These are phyloP conservation scores for Penicillium sp. DNA, from an alignment of 2,329 filamentous ascomycete species.

Conservation along the genomic window DNA sequence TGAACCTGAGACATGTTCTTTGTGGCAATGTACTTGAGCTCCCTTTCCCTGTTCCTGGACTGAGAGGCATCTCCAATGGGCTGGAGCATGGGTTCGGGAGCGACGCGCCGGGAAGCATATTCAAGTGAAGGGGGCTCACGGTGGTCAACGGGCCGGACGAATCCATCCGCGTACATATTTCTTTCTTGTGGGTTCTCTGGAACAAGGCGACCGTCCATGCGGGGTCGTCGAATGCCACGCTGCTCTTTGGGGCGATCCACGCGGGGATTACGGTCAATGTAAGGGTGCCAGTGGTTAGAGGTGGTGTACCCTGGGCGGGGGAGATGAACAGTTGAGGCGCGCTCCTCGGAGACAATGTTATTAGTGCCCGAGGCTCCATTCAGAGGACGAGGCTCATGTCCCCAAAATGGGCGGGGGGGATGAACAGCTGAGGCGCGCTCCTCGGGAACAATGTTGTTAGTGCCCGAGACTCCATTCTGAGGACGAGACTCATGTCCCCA, in stretches of 20 bases:
- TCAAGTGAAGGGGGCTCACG: constrained; percentile 25
- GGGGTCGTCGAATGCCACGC: constrained; percentile 15
- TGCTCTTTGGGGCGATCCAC: constrained; percentile 13
- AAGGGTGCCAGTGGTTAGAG: constrained; percentile 17
- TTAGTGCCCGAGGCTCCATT: constrained; percentile 16
- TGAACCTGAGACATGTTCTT: constrained; percentile 18
- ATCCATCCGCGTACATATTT: constrained; percentile 39
- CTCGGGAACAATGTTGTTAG: constrained; percentile 17
- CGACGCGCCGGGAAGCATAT: constrained; percentile 19
- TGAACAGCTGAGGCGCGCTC: constrained; percentile 21
- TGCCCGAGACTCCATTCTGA: constrained; percentile 16
- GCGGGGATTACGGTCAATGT: constrained; percentile 22
- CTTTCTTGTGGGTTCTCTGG: constrained; percentile 24
- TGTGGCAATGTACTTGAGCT: constrained; percentile 13
- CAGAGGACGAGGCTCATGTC: too few species aligned
- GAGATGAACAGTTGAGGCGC: constrained; percentile 18
- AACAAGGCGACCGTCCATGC: constrained; percentile 19
- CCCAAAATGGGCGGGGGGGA: constrained; percentile 4
- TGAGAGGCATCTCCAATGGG: constrained; percentile 18
- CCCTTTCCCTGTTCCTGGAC: constrained; percentile 13
- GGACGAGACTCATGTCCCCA: constrained; percentile 20
- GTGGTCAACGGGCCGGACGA: constrained; percentile 37
- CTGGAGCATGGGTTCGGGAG: constrained; percentile 13
- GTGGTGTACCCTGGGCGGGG: constrained; percentile 7
- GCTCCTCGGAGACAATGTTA: constrained; percentile 20